These are phyloP conservation scores for Geranium incanum DNA, from an alignment of 441 rosid species.

Conservation along the genomic window DNA sequence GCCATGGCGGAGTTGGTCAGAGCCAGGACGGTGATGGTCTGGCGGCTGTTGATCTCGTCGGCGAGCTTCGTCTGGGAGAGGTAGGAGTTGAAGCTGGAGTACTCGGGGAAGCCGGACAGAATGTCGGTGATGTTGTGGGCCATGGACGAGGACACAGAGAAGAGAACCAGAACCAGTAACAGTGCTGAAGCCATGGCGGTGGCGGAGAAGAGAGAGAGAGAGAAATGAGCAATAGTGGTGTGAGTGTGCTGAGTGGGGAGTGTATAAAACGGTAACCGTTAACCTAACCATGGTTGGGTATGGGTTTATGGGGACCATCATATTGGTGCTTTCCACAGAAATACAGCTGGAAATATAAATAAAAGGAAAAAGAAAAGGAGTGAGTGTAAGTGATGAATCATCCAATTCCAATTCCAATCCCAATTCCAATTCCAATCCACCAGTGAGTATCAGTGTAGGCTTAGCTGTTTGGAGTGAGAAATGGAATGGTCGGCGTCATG, in stretches of 20 bases:
- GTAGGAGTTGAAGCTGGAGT: slow-evolving; percentile 60
- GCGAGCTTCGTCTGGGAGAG: slow-evolving; percentile 72
- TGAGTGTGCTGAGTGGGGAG: neutral
- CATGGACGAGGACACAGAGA: slow-evolving; percentile 26
- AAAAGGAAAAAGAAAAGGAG: too few species aligned
- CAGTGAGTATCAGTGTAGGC: too few species aligned
- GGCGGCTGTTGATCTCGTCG: slow-evolving; percentile 80
- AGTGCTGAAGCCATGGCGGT: neutral
- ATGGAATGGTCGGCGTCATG: too few species aligned
- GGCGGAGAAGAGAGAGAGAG: neutral
- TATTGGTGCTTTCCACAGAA: too few species aligned
- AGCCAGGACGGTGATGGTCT: slow-evolving; percentile 60
- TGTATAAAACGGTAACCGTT: too few species aligned
- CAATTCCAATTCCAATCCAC: too few species aligned
- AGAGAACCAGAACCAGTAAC: slow-evolving; percentile 14
- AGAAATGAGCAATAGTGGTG: neutral
- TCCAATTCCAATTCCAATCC: too few species aligned
- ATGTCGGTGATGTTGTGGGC: slow-evolving; percentile 69
- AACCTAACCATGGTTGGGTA: neutral
- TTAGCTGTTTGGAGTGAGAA: too few species aligned
- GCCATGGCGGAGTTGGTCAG: slow-evolving; percentile 75
- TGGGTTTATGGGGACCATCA: too few species aligned
- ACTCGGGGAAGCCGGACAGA: slow-evolving; percentile 52
- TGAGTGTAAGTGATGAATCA: too few species aligned
- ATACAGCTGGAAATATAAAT: too few species aligned